Evolutionary conservation across 805 yeast genomes (phyloP).

Genomic region (Candida fluviatilis): DNA sequence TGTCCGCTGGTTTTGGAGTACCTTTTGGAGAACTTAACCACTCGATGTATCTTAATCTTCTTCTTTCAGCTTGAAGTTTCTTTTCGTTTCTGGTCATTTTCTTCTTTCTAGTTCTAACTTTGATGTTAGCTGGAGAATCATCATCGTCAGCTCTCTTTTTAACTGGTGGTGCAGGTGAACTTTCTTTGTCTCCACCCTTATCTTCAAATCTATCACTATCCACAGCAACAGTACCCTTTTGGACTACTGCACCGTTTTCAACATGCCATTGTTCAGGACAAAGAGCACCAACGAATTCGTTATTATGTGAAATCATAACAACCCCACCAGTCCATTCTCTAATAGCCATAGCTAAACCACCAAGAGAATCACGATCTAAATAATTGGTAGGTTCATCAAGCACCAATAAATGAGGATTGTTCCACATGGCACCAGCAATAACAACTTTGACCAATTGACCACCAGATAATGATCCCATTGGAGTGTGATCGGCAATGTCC

Average conservation of each 20-base stretch:
- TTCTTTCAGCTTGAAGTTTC: constrained; percentile 86
- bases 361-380: constrained; percentile 95
- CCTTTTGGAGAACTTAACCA: constrained; percentile 98
- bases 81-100: constrained; percentile 95
- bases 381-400: constrained; percentile 98
- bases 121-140: constrained; percentile 94
- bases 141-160: constrained; percentile 59
- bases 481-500: constrained; percentile 97
- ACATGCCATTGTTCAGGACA: constrained; percentile 99
- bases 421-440: constrained; percentile 99
- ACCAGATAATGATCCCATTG: constrained; percentile 93
- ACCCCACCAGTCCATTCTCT: constrained; percentile 99
- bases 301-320: constrained; percentile 96
- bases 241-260: constrained; percentile 85
- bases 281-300: constrained; percentile 93
- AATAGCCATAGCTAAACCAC: constrained; percentile 96
- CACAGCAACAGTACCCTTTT: constrained; percentile 73
- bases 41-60: constrained; percentile 88
- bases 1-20: constrained; percentile 89
- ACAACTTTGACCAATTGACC: constrained; percentile 98
- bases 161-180: constrained; percentile 41
- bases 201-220: constrained; percentile 82
- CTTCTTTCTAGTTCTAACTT: constrained; percentile 90
- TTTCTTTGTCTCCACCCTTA: constrained; percentile 51
- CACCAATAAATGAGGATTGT: constrained; percentile 94